Conservation (phyloP, 805 yeast genomes). For the Huiozyma sinensis region DNA sequence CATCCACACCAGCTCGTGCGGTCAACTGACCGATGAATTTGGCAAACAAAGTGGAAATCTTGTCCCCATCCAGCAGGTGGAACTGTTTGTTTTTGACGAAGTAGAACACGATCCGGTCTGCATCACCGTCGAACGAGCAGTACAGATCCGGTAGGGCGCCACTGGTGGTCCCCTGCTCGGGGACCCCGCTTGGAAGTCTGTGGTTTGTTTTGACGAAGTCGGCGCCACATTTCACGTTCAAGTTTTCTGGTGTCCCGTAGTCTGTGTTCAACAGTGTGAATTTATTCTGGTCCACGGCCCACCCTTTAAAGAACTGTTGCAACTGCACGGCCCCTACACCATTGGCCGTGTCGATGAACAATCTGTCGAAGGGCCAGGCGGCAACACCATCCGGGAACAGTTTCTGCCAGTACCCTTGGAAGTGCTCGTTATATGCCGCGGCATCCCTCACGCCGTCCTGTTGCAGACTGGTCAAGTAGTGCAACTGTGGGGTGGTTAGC, state of each 20-base stretch:
- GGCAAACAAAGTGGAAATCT: constrained; percentile 79
- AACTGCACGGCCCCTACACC: constrained; percentile 91
- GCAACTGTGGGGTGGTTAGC: constrained; percentile 90
- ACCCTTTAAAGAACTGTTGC: constrained; percentile 32
- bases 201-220: constrained; percentile 91
- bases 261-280: constrained; percentile 44
- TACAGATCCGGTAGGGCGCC: constrained; percentile 37
- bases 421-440: constrained; percentile 57
- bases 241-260: constrained; percentile 40
- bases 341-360: constrained; percentile 84
- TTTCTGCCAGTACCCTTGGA: constrained; percentile 32
- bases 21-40: constrained; percentile 47
- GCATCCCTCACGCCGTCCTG: constrained; percentile 30
- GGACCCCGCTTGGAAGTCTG: constrained; percentile 47
- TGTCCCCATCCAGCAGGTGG: constrained; percentile 79
- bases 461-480: constrained; percentile 67
- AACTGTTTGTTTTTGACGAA: constrained; percentile 35
- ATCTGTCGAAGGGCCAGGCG: constrained; percentile 14
- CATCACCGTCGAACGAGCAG: constrained; percentile 94
- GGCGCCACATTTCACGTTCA: constrained; percentile 85
- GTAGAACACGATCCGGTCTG: constrained; percentile 86
- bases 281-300: constrained; percentile 26
- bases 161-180: constrained; percentile 16
- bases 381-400: constrained; percentile 5
- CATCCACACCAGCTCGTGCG: constrained; percentile 32